Percentiles rank a stretch among this genome's conserved stretches.
Conservation (phyloP, 352 stramenopile species). For the Phytophthora hybrid region DNA sequence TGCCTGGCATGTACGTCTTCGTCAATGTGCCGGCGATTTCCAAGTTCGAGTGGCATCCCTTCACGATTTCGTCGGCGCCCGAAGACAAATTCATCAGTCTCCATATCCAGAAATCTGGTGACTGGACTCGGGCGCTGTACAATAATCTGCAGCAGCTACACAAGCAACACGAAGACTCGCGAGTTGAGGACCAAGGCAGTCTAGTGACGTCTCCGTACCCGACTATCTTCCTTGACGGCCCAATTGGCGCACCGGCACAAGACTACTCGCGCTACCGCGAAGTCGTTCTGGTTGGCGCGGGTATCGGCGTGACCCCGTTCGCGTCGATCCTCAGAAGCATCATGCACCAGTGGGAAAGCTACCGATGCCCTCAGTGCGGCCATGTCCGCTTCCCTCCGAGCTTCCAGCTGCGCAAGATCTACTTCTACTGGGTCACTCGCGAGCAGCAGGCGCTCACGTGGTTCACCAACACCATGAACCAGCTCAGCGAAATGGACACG, state of each 20-base stretch:
- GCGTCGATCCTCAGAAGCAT: conserved; percentile 77
- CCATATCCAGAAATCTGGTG: conserved; percentile 72
- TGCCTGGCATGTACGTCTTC: conserved; percentile 86
- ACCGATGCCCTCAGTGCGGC: conserved; percentile 58
- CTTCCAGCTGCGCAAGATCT: conserved; percentile 82
- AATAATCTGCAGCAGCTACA: conserved; percentile 54
- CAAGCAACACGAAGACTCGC: conserved; percentile 25
- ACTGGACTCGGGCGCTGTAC: conserved; percentile 74
- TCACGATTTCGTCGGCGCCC: conserved; percentile 89
- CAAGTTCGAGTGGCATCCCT: conserved; percentile 88
- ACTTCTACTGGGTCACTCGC: conserved; percentile 88
- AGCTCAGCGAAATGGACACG: conserved; percentile 74
- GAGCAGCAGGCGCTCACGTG: conserved; percentile 78
- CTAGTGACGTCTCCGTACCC: conserved; percentile 51
- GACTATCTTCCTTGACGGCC: conserved; percentile 64
- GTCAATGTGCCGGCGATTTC: conserved; percentile 85
- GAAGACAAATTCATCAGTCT: conserved; percentile 73
- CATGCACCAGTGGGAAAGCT: conserved; percentile 71
- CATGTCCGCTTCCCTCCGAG: conserved; percentile 68
- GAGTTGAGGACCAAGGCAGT: conserved; percentile 41
- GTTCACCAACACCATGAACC: conserved; percentile 88
- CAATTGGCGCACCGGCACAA: conserved; percentile 65
- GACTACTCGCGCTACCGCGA: conserved; percentile 69
- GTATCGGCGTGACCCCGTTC: conserved; percentile 79
- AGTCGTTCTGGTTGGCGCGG: conserved; percentile 73